These are phyloP conservation scores for Sphaceloma murrayae DNA, from an alignment of 2,329 filamentous ascomycete genomes.

Conservation along the genomic window DNA sequence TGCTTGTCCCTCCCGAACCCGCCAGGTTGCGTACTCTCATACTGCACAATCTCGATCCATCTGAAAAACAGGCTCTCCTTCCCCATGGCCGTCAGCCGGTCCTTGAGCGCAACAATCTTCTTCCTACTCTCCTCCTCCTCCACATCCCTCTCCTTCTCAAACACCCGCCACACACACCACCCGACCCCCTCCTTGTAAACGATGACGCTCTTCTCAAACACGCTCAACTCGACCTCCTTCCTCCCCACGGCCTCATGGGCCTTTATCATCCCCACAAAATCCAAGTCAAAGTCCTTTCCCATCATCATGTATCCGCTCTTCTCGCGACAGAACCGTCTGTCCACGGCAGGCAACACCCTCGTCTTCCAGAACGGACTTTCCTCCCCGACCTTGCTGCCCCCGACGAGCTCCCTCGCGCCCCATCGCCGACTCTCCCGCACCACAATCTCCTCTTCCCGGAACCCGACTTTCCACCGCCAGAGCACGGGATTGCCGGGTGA, in stretches of 20 bases:
- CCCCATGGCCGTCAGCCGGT: conserved; percentile 61
- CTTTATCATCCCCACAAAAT: conserved; percentile 70
- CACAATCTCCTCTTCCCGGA: conserved; percentile 69
- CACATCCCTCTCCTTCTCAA: conserved; percentile 31
- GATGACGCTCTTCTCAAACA: conserved; percentile 61
- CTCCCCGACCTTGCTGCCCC: conserved; percentile 44
- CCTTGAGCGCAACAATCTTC: conserved; percentile 72
- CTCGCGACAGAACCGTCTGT: conserved; percentile 53
- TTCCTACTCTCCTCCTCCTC: conserved; percentile 52
- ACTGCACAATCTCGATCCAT: conserved; percentile 90
- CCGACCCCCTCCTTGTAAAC: conserved; percentile 58
- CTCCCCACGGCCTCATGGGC: conserved; percentile 61
- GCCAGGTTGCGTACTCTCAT: conserved; percentile 66
- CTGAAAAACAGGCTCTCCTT: conserved; percentile 86
- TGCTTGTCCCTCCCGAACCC: conserved; percentile 71
- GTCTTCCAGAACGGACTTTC: conserved; percentile 49
- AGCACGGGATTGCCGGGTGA: conserved; percentile 53
- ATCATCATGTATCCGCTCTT: conserved; percentile 87
- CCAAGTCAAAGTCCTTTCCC: conserved; percentile 76
- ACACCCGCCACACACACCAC: conserved; percentile 45
- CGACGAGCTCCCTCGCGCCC: conserved; percentile 50
- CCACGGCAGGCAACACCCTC: conserved; percentile 58
- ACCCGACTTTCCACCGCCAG: conserved; percentile 69
- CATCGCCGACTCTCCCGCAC: conserved; percentile 68
- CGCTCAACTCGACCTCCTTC: conserved; percentile 51